A percentile compares a stretch with the other conserved stretches of the same genome.
Evolutionary conservation across 306 rosid genomes (phyloP).

Genomic region (Sicyos baderoa): DNA sequence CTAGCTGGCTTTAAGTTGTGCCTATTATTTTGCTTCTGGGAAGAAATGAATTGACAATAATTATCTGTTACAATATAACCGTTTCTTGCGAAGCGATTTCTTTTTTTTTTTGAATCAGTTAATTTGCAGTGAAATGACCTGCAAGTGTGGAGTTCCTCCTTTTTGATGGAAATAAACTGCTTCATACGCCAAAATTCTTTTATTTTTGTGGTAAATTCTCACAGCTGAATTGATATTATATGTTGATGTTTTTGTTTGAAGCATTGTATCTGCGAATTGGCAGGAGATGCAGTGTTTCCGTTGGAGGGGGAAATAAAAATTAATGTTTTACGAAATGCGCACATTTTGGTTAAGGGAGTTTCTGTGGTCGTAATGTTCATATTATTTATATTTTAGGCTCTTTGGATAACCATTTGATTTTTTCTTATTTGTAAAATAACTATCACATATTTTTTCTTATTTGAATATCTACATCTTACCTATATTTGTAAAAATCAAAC

Average conservation of each 20-base stretch:
- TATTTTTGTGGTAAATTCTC: slow-evolving; percentile 14
- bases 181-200: slow-evolving; percentile 10
- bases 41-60: slow-evolving; percentile 46
- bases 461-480: too few species aligned
- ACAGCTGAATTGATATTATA: neutral
- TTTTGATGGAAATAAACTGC: slow-evolving; percentile 19
- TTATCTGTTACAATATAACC: slow-evolving; percentile 37
- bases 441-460: too few species aligned
- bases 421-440: too few species aligned
- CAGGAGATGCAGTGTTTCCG: neutral
- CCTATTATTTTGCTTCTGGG: slow-evolving; percentile 29
- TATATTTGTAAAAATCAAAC: too few species aligned
- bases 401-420: too few species aligned
- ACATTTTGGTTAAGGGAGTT: too few species aligned
- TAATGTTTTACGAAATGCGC: too few species aligned
- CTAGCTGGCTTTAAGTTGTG: slow-evolving; percentile 33
- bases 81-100: slow-evolving; percentile 29
- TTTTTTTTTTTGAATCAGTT: slow-evolving; percentile 30
- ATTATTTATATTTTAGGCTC: too few species aligned
- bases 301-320: too few species aligned
- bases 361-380: too few species aligned
- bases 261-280: neutral
- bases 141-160: slow-evolving; percentile 19
- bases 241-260: slow-evolving; percentile 4
- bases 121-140: slow-evolving; percentile 43